Conservation (phyloP, 1,284 basidiomycete species). For the Pseudozyma flocculosa region DNA sequence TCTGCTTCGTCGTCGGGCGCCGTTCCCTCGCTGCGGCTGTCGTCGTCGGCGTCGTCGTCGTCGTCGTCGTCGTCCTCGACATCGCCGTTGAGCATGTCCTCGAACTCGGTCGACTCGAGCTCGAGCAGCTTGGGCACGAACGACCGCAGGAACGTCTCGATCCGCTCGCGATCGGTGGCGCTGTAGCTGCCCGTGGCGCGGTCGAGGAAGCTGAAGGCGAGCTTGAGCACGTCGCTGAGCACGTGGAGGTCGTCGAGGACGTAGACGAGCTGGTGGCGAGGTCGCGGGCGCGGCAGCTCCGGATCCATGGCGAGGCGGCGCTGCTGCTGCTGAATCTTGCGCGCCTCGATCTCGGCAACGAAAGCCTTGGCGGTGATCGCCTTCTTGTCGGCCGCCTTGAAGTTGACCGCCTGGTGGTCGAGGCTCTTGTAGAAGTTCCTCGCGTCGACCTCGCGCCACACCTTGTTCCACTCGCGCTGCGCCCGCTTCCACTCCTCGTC, state of each 20-base stretch:
- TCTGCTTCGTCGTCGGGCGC: constrained; percentile 34
- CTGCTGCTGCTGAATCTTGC: constrained; percentile 72
- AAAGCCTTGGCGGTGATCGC: constrained; percentile 86
- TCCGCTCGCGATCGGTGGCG: constrained; percentile 73
- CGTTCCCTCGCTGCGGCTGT: constrained; percentile 23
- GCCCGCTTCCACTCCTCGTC: constrained; percentile 96
- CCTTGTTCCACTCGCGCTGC: constrained; percentile 92
- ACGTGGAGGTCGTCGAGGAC: constrained; percentile 76
- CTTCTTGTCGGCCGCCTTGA: constrained; percentile 97
- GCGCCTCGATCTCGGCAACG: constrained; percentile 80
- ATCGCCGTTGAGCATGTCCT: constrained; percentile 42
- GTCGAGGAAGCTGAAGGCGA: constrained; percentile 87
- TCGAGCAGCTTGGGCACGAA: constrained; percentile 84
- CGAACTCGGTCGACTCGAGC: constrained; percentile 66
- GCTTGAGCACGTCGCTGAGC: constrained; percentile 82
- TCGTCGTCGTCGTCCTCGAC: constrained; percentile 30
- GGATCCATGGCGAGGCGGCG: constrained; percentile 47
- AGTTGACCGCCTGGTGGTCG: constrained; percentile 91
- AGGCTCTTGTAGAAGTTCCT: constrained; percentile 90
- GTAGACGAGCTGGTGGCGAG: constrained; percentile 72
- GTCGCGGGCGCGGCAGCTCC: constrained; percentile 43
- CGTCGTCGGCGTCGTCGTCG: constrained; percentile 52
- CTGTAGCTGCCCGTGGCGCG: constrained; percentile 70
- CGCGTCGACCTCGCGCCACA: constrained; percentile 94
- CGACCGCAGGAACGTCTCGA: constrained; percentile 80